Base-by-base conservation (phyloP, 768 basidiomycete genomes). In the Leccinum aurantiacum region DNA sequence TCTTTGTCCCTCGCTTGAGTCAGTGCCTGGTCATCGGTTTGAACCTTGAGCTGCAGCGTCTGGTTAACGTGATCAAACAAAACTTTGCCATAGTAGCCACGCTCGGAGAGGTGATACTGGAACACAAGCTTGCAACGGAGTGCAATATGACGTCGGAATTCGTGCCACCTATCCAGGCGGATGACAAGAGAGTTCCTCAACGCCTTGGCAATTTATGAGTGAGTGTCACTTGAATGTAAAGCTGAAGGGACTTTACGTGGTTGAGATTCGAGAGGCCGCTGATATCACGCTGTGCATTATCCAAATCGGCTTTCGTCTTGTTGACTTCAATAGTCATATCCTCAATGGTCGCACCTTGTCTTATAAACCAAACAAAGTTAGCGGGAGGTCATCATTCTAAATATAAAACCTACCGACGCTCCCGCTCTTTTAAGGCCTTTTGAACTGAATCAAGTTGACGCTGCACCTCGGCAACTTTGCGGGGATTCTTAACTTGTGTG, bases 11-110 rank as follows among this genome's bases (percentile, higher is more conserved):
- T 79, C 4, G 78, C 82, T 71, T 88, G 86, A 0, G 87, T 86
- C 31, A 79, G 77, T 14, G 81, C 77, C 67, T 88, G 85, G 64
- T 94, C 92, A 57, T 94, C 91, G 9, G 92, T 95, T 77, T 90
- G 88, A 10, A 94, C 89, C 73, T 86, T 87, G 50, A 97, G 80
- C 56, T 82, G 76, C 56, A 93, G 75, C 0, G 82, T 85, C n/a
- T 80, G 79, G 9, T 76, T 73, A 19, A 77, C 74, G 69, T 98
- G 96, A 66, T 96, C 85, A 69, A 98, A 96, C 14, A 89, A 71
- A 19, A 98, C 86, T 73, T 93, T 92, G 57, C 95, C 95, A 63
- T 84, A 90, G 77, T 94, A 95, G 7, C 91, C 93, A 67, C 97
- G 90, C 63, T 89, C 84, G 13, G 87, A 86, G 19, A 97, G 85